Evolutionary conservation across 768 basidiomycete genomes (phyloP), one percentile per base, ranked within the genome.

Genomic region (Leccinum subtestaceum): DNA sequence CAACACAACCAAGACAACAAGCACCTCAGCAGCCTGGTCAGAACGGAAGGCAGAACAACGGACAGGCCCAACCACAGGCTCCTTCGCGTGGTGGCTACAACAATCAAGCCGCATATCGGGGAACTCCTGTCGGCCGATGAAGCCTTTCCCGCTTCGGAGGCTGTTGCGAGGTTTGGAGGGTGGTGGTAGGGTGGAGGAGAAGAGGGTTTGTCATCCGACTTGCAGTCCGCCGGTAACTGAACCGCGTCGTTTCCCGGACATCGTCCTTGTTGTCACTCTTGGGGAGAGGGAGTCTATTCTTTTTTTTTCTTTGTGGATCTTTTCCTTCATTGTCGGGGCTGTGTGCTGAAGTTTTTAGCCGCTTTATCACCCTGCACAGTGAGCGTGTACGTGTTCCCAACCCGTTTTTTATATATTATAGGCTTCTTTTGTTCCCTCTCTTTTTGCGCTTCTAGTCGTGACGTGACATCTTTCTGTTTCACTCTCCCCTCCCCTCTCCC

Each of bases 11-110:
- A 55, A 71, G 67, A 51, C 74, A 72, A 60, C 70, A 72, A 58
- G 59, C 63, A 23, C 50, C 62, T 36, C 75, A 73, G 47, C 66
- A 71, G 53, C 59, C 57, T 15, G 27, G 23, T 45, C 68, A 63
- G 49, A 73, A 73, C 27, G 70, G 72, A 31, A 67, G 73, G 32
- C 73, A 68, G 55, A 72, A 57, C 23, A 74, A 67, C 31, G 60
- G 64, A 12, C 59, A 59, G 2, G 63, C 29, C 15, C 71, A 62
- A 47, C 29, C 71, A 23, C 72, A 64, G 46, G 65, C 52, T 40
- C 53, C 67, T 29, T 62, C 61, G 27, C 67, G 72, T 19, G 62
- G 58, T 38, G 63, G 68, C 1, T 62, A 73, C 21, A 17, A 58
- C 15, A 69, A 59, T 55, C 71, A 70, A 52, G 64, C 65, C 3